Base-by-base conservation (phyloP, 345 rosid species). In the Toxicodendron radicans region DNA sequence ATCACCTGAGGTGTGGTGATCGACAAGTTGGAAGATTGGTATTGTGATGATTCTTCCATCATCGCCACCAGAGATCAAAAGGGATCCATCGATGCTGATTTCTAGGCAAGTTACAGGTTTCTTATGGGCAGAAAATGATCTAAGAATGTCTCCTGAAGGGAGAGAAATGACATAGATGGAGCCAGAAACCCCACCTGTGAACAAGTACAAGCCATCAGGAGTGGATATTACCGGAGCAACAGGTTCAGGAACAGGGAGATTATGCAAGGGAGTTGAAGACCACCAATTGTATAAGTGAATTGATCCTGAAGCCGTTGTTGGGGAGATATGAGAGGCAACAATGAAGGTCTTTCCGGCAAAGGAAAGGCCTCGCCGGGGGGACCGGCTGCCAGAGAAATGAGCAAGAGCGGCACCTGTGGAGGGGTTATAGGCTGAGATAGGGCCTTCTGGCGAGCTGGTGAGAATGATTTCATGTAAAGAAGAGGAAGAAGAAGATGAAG, bases 151-250 rank as follows among this genome's bases (percentile, higher is more conserved):
- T 1, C 90, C 84, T 45, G 82, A 78, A 7, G 87, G 85, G 57
- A 84, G 49, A 2, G 78, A 75, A 5, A 84, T 57, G 27, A 75
- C 58, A 61, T 81, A 61, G 38, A 84, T 16, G 8, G 58, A 41
- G 14, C 88, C 90, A 0, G 81, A 87, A 45, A 85, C 62, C 20
- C 88, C 87, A 18, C 88, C 90, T 0, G 90, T 83, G 17, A 87
- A 85, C 6, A 85, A 24, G 67, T 43, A 78, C 7, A 48, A 57
- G 46, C 83, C 88, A 51, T 87, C 85, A n/a, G 73, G 65, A 12
- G 79, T 72, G 27, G 86, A 67, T 17, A 71, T 75, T 3, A 87
- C 65, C 14, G 86, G 86, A 48, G 86, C 88, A 33, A 79, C 85
- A 7, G 90, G 85, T 68, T 84, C 88, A 20, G 90, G 88, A 58